These are phyloP conservation scores for Pythium phragmitis DNA, from an alignment of 352 stramenopile genomes.

Conservation along the genomic window DNA sequence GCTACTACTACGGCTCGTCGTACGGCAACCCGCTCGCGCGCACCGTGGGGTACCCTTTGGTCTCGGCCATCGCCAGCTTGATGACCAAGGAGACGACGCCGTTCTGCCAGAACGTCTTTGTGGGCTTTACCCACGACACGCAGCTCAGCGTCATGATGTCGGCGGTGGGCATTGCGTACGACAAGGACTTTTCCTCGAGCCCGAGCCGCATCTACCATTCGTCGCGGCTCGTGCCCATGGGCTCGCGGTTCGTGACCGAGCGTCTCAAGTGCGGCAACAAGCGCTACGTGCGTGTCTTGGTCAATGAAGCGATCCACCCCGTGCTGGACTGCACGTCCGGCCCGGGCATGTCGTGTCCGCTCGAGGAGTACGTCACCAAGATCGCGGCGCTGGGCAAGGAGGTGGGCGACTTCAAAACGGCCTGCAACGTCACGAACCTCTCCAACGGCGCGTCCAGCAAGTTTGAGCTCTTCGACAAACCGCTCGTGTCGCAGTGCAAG, in stretches of 20 bases:
- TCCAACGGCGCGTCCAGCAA: constrained; percentile 30
- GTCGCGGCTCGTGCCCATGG: constrained; percentile 42
- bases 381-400: constrained; percentile 36
- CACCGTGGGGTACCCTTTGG: constrained; percentile 44
- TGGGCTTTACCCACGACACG: constrained; percentile 54
- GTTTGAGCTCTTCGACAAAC: constrained; percentile 46
- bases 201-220: constrained; percentile 40
- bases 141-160: constrained; percentile 52
- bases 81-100: constrained; percentile 41
- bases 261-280: constrained; percentile 40
- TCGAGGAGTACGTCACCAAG: constrained; percentile 40
- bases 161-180: constrained; percentile 43
- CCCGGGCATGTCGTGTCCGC: constrained; percentile 44
- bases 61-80: constrained; percentile 40
- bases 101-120: constrained; percentile 56
- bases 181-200: constrained; percentile 41
- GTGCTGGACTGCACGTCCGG: constrained; percentile 42
- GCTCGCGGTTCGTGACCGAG: constrained; percentile 44
- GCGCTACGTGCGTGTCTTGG: constrained; percentile 45
- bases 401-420: constrained; percentile 46
- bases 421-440: constrained; percentile 33
- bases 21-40: constrained; percentile 43
- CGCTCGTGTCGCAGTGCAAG: constrained; percentile 22
- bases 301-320: constrained; percentile 53
- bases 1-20: constrained; percentile 56